Evolutionary conservation across 805 yeast genomes (phyloP).

Genomic region (Starmerella apis): DNA sequence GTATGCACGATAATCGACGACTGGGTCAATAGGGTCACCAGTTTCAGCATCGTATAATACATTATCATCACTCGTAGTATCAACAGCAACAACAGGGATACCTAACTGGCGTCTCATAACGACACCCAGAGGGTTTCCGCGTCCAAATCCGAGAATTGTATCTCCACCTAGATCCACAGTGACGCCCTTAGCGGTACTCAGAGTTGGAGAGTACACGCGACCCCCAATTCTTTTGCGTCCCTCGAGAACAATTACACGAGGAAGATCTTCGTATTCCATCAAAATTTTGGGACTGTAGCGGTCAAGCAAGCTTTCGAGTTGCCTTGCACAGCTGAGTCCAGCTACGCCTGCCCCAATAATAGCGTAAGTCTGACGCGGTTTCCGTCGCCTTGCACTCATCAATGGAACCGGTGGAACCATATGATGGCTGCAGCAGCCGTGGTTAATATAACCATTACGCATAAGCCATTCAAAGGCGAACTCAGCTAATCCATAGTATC

Average conservation of each 20-base stretch:
- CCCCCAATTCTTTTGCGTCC: conserved; percentile 37
- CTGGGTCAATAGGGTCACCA: conserved; percentile 29
- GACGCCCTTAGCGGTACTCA: conserved; percentile 17
- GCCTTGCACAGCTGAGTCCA: conserved; percentile 93
- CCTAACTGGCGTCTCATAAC: conserved; percentile 35
- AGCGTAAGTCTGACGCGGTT: conserved; percentile 42
- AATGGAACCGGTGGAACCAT: conserved; percentile 17
- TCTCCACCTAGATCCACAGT: conserved; percentile 36
- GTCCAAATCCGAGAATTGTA: conserved; percentile 34
- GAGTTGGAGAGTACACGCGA: conserved; percentile 32
- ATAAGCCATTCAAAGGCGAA: conserved; percentile 37
- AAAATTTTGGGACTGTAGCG: conserved; percentile 28
- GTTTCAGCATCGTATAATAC: conserved; percentile 31
- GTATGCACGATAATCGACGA: conserved; percentile 30
- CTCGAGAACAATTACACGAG: conserved; percentile 35
- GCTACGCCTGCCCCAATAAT: conserved; percentile 96
- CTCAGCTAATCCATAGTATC: conserved; percentile 35
- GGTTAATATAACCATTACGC: conserved; percentile 37
- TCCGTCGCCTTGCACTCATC: conserved; percentile 21
- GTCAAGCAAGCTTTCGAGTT: conserved; percentile 56
- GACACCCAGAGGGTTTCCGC: conserved; percentile 37
- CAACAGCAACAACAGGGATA: conserved; percentile 32
- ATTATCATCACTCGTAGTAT: conserved; percentile 24
- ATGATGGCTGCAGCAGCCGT: conserved; percentile 30
- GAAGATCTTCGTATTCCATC: conserved; percentile 34